Base-by-base conservation (phyloP, 805 yeast genomes). In the Spathaspora passalidarum region DNA sequence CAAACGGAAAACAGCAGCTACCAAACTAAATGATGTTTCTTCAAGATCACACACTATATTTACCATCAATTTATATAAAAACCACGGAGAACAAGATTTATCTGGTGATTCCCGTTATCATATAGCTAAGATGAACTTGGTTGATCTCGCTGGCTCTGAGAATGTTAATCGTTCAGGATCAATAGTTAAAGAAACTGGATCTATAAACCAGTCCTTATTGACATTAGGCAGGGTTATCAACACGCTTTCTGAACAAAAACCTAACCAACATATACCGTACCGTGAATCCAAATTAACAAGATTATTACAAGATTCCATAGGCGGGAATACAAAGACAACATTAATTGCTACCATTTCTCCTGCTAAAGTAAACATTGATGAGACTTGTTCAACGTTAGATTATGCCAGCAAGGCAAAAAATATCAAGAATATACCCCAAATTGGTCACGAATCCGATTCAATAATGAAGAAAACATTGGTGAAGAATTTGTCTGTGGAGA, bases 121-220 rank as follows among this genome's bases (percentile, higher is more conserved):
- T 2, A 74, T 78, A 2, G 83, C 89, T 5, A 88, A 88, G 57
- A 75, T 88, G 60, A 88, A 90, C 59, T 68, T 90, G 18, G 98
- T 92, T 5, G 98, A 92, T 68, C 73, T 92, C 52, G 99, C 98
- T 0, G 98, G 99, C 0, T 87, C 96, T 4, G 99, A 92, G 62
- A 91, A 91, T 60, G 84, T 92, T 44, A 79, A 73, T 51, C 73
- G 89, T 56, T 87, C 96, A 0, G 99, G 99, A 2, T 96, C 97
- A 0, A 74, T 80, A 19, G 97, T 96, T 0, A 82, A 89, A 53
- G 99, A 92, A 60, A 96, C 97, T 0, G 97, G 97, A 0, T 81
- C 88, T 16, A 91, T 91, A 42, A 92, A 92, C 63, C 96, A 89
- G 63, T 85, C 95, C 62, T 70, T 92, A 43, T 68, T 92, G 32